A percentile compares a stretch with the other conserved stretches of the same genome.
Evolutionary conservation across 805 yeast species (phyloP).

Genomic region (Ogataea sp.): DNA sequence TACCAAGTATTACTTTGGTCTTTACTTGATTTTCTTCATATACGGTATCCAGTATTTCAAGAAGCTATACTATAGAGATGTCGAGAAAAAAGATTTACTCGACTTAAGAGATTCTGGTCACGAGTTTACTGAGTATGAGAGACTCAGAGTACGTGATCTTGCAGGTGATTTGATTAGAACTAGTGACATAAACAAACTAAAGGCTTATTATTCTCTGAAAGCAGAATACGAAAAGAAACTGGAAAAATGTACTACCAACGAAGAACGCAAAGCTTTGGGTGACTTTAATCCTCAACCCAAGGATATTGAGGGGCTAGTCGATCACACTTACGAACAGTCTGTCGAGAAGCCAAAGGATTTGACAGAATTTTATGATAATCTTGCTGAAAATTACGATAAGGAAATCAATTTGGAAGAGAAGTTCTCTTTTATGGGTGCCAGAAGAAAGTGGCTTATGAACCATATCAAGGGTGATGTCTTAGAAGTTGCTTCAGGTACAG

Average conservation of each 20-base stretch:
- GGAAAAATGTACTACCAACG: conserved; percentile 8
- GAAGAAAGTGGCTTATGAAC: conserved; percentile 72
- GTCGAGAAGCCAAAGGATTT: conserved; percentile 75
- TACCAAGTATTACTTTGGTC: conserved; percentile 56
- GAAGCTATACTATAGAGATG: conserved; percentile 57
- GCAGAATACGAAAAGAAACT: conserved; percentile 21
- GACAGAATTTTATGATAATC: conserved; percentile 64
- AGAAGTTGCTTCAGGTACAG: conserved; percentile 95
- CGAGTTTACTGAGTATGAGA: conserved; percentile 53
- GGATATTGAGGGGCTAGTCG: conserved; percentile 21
- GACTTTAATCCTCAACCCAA: conserved; percentile 27
- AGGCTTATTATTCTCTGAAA: conserved; percentile 49
- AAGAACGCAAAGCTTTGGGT: conserved; percentile 10
- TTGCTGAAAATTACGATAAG: conserved; percentile 75
- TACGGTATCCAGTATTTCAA: conserved; percentile 61
- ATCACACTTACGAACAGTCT: conserved; percentile 22
- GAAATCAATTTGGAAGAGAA: conserved; percentile 72
- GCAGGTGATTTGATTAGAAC: conserved; percentile 52
- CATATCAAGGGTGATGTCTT: conserved; percentile 81
- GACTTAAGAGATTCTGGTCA: conserved; percentile 25
- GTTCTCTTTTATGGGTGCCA: conserved; percentile 49
- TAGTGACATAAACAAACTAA: conserved; percentile 51
- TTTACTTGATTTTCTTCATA: conserved; percentile 46
- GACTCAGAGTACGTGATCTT: conserved; percentile 51
- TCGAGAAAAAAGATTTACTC: conserved; percentile 36